phyloP scores from a whole-genome alignment of 2,329 filamentous ascomycete species.

The Pseudogymnoascus sp. region DNA sequence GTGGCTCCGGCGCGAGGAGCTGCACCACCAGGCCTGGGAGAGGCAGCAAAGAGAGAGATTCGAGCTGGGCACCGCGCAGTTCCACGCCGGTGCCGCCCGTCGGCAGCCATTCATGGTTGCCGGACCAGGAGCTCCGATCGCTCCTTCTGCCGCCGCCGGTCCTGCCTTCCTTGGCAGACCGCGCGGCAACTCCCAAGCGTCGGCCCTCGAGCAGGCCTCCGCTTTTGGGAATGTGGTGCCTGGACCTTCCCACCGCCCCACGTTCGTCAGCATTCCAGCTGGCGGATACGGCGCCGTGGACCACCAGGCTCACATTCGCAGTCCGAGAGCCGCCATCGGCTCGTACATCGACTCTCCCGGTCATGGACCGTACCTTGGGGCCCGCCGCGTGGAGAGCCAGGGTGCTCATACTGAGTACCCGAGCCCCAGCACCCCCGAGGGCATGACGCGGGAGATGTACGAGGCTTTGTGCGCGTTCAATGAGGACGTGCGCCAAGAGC shows the following conservation, averaged over 20 bases:
- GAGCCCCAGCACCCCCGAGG: slow-evolving; percentile 1
- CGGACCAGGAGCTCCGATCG: neutral
- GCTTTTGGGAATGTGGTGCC: slow-evolving; percentile 4
- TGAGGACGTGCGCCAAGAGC: slow-evolving; percentile 7
- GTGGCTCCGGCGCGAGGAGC: slow-evolving; percentile 7
- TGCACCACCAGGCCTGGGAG: neutral
- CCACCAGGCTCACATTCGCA: neutral
- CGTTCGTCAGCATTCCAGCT: neutral
- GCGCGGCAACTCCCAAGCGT: neutral
- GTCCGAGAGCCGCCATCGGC: neutral
- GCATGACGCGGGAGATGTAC: slow-evolving; percentile 7
- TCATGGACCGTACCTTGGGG: neutral
- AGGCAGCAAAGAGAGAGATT: neutral
- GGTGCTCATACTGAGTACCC: neutral
- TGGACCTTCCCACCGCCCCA: neutral
- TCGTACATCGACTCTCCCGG: neutral
- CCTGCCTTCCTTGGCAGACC: neutral
- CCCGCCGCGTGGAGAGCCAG: neutral
- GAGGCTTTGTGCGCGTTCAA: neutral
- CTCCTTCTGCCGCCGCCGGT: neutral
- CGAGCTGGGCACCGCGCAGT: neutral
- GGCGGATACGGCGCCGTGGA: neutral
- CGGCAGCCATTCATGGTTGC: neutral
- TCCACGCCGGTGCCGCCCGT: neutral
- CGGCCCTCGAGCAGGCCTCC: slow-evolving; percentile 1